Evolutionary conservation across 495 filamentous ascomycete genomes (phyloP).

Genomic region (Lophium mytilinum): DNA sequence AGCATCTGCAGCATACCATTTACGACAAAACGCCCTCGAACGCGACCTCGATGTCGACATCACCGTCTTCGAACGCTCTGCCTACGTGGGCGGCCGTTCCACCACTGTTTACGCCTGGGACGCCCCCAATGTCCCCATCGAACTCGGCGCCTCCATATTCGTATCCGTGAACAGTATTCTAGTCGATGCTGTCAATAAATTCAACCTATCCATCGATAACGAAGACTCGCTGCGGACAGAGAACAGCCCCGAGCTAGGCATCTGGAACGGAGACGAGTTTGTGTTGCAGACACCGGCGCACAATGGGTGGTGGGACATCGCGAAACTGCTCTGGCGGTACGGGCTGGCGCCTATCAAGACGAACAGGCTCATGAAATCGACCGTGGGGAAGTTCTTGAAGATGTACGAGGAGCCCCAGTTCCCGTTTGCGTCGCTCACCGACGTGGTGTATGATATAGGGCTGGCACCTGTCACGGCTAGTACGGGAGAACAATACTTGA

Average conservation of each 20-base stretch:
- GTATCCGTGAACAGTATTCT: slow-evolving; percentile 80
- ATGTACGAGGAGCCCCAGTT: slow-evolving; percentile 79
- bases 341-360: slow-evolving; percentile 69
- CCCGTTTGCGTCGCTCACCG: slow-evolving; percentile 69
- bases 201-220: slow-evolving; percentile 50
- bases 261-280: slow-evolving; percentile 78
- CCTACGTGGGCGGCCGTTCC: slow-evolving; percentile 77
- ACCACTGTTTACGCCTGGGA: slow-evolving; percentile 79
- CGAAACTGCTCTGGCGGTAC: slow-evolving; percentile 77
- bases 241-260: slow-evolving; percentile 49
- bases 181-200: slow-evolving; percentile 60
- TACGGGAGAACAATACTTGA: slow-evolving; percentile 65
- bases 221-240: slow-evolving; percentile 27
- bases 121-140: slow-evolving; percentile 61
- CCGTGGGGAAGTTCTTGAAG: slow-evolving; percentile 64
- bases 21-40: slow-evolving; percentile 58
- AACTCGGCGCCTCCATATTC: slow-evolving; percentile 90
- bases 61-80: slow-evolving; percentile 77
- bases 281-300: slow-evolving; percentile 51
- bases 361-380: slow-evolving; percentile 60
- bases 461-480: slow-evolving; percentile 54
- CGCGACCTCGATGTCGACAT: slow-evolving; percentile 54
- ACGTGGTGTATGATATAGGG: slow-evolving; percentile 54
- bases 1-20: slow-evolving; percentile 75
- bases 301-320: slow-evolving; percentile 69